phyloP scores from a whole-genome alignment of 2,329 filamentous ascomycete genomes.

The Drechslerella coelobrocha region DNA sequence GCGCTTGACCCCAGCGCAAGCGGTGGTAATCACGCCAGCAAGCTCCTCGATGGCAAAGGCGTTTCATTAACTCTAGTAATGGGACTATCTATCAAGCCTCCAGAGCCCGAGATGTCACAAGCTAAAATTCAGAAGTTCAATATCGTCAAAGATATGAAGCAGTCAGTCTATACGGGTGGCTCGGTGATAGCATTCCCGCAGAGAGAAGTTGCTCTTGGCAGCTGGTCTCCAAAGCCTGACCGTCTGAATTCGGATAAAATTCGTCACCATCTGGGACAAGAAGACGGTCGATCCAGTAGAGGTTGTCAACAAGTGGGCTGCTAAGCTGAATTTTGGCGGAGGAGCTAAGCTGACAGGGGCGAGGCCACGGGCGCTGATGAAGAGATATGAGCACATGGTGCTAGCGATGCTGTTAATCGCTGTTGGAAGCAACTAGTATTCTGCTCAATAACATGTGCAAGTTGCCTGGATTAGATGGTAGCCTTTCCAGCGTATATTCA shows the following conservation, averaged over 20 bases:
- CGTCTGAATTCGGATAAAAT: not conserved
- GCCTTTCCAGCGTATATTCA: too few relatives aligned
- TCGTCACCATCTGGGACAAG: too few relatives aligned
- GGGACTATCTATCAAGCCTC: constrained; percentile 3
- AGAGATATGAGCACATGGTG: not conserved
- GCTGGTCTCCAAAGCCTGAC: not conserved
- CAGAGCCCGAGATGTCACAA: constrained; percentile 1
- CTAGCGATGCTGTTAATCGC: not conserved
- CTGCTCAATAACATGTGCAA: too few relatives aligned
- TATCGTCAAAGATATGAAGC: constrained; percentile 17
- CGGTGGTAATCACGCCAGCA: not conserved
- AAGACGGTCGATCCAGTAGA: not conserved
- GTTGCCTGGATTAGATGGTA: too few relatives aligned
- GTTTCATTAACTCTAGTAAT: constrained; percentile 11
- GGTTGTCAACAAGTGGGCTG: not conserved
- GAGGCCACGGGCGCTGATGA: not conserved
- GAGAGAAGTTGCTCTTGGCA: not conserved
- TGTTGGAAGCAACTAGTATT: too few relatives aligned
- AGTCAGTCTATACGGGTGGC: not conserved
- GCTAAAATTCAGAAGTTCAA: constrained; percentile 14
- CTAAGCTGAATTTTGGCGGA: not conserved
- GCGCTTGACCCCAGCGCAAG: not conserved
- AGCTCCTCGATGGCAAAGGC: not conserved
- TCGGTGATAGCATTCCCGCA: not conserved
- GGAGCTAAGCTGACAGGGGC: not conserved